phyloP scores from a whole-genome alignment of 1,284 basidiomycete species.

The Irpex rosettiformis region DNA sequence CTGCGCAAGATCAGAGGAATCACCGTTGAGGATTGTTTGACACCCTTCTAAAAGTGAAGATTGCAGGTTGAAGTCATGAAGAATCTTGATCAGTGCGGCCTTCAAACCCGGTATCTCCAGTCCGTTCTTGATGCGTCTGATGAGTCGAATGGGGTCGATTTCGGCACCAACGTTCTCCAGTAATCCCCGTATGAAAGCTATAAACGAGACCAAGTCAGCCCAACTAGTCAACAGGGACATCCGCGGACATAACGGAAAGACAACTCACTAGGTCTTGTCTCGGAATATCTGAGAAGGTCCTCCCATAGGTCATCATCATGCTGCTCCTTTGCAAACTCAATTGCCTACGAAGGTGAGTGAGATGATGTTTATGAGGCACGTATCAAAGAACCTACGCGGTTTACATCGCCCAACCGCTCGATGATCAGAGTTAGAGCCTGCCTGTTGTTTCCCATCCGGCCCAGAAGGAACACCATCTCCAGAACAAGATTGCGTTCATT shows the following conservation, averaged over 20 bases:
- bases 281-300: slow-evolving; percentile 91
- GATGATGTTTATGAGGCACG: neutral
- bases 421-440: slow-evolving; percentile 94
- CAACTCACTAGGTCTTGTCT: slow-evolving; percentile 78
- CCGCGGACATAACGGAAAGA: neutral
- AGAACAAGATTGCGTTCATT: slow-evolving; percentile 83
- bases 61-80: slow-evolving; percentile 93
- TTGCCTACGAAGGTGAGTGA: slow-evolving; percentile 59
- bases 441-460: slow-evolving; percentile 97
- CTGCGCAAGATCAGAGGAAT: slow-evolving; percentile 72
- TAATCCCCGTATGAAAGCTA: slow-evolving; percentile 91
- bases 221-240: neutral
- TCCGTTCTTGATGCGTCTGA: slow-evolving; percentile 92
- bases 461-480: slow-evolving; percentile 97
- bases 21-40: slow-evolving; percentile 80
- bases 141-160: slow-evolving; percentile 93
- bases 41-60: slow-evolving; percentile 90
- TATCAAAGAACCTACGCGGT: slow-evolving; percentile 51
- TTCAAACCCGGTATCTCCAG: slow-evolving; percentile 95
- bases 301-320: slow-evolving; percentile 98
- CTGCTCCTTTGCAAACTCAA: slow-evolving; percentile 98
- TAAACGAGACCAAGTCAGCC: slow-evolving; percentile 2
- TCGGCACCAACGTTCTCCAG: slow-evolving; percentile 96
- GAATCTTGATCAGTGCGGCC: slow-evolving; percentile 91
- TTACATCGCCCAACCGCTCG: slow-evolving; percentile 90